Evolutionary conservation across 495 filamentous ascomycete genomes (phyloP), one percentile per base, ranked within the genome.

Genomic region (Parathielavia hyrcaniae): DNA sequence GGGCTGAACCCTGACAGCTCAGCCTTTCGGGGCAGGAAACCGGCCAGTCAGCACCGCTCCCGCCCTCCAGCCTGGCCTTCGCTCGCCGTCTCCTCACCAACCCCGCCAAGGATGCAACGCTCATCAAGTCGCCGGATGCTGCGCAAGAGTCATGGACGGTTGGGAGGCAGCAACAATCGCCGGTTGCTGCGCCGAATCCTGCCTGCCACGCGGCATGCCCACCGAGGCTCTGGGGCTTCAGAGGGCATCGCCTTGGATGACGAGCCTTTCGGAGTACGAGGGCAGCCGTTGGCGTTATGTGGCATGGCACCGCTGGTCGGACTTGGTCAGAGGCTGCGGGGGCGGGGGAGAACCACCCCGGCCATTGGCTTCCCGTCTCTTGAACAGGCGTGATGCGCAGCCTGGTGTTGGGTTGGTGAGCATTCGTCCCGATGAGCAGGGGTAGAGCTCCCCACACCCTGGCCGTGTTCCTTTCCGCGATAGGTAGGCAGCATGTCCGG

Each of bases 41-140:
- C 12, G 22, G 20, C 35, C 36, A 30, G 20, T 38, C 45, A 54
- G 40, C 40, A 44, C 14, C 19, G 5, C 32, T 39, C 41, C 41
- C 30, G 43, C 41, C 14, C 19, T 34, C 41, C 58, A 50, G 58
- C 58, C 58, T 55, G 36, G 19, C 38, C 36, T 8, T 44, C 39
- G 46, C 12, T 34, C 39, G 14, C 40, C 50, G 52, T 30, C 58
- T 52, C 51, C 52, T 51, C 47, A 43, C 22, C 50, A 36, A 19
- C 34, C 55, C 60, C 50, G 55, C 60, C 55, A 19, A 47, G 41
- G 35, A 50, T 61, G 59, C 44, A 53, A 61, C 59, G 30, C 38
- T 53, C 50, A 53, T 53, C 50, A 53, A 34, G 35, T 46, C 36
- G 20, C 36, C 35, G 45, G 41, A 34, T 46, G 53, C 47, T 57